These are phyloP conservation scores for Cinchona pubescens DNA, from an alignment of 257 asterid species.

Conservation along the genomic window DNA sequence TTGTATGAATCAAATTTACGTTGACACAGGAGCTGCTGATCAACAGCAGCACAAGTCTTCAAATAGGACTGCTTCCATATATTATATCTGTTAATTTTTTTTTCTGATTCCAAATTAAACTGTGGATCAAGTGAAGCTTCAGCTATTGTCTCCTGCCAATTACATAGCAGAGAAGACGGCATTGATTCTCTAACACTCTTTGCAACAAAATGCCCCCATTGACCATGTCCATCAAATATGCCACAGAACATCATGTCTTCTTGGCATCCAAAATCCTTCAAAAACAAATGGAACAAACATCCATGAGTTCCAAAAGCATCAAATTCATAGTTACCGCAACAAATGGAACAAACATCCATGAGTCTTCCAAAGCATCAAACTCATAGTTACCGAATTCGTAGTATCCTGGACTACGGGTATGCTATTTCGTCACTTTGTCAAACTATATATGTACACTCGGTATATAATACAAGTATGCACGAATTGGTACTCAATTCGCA, in stretches of 20 bases:
- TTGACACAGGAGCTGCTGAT: slow-evolving; percentile 67
- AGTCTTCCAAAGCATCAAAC: too few relatives aligned
- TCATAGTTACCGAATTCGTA: too few relatives aligned
- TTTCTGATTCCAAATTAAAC: slow-evolving; percentile 43
- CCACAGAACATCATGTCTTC: slow-evolving; percentile 93
- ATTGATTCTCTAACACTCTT: slow-evolving; percentile 77
- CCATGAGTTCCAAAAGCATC: background rate
- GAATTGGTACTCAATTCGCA: too few relatives aligned
- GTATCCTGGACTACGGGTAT: too few relatives aligned
- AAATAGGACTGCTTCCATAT: slow-evolving; percentile 80
- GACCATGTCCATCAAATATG: slow-evolving; percentile 95
- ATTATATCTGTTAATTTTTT: slow-evolving; percentile 51
- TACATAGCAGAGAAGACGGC: slow-evolving; percentile 62
- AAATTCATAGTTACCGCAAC: too few relatives aligned
- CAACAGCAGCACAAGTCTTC: slow-evolving; percentile 88
- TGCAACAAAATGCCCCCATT: slow-evolving; percentile 95
- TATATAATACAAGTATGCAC: too few relatives aligned
- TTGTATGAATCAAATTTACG: slow-evolving; percentile 68
- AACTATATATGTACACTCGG: too few relatives aligned
- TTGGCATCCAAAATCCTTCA: slow-evolving; percentile 91
- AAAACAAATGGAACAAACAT: background rate
- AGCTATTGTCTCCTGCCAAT: slow-evolving; percentile 73
- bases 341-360: too few relatives aligned
- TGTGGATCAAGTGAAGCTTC: slow-evolving; percentile 61
- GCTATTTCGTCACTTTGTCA: too few relatives aligned